phyloP scores from a whole-genome alignment of 129 eudicot species.

The Heracleum sosnowskyi region DNA sequence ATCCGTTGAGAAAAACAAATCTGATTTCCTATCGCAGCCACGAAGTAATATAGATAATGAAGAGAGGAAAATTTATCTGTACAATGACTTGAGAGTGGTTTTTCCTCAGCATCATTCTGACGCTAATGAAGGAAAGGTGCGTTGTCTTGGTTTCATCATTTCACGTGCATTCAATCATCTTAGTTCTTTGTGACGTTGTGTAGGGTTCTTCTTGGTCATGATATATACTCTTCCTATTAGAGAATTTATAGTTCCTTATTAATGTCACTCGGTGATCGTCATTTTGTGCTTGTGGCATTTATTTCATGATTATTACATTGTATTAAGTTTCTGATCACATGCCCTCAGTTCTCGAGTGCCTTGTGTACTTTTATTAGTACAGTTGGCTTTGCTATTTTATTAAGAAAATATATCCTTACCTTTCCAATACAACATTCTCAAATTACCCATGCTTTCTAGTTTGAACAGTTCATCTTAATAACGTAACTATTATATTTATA shows the following conservation, averaged over 20 bases:
- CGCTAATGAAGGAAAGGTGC: constrained; percentile 80
- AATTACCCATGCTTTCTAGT: no score
- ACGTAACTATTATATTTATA: no score
- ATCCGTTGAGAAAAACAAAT: constrained; percentile 26
- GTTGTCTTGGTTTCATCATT: neutral
- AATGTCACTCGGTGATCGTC: neutral
- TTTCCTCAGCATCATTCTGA: constrained; percentile 83
- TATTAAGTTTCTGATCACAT: neutral
- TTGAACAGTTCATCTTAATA: no score
- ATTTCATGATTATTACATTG: neutral
- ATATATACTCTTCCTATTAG: neutral
- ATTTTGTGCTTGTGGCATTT: neutral
- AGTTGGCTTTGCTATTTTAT: neutral
- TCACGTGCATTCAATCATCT: no score
- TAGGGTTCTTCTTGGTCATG: neutral
- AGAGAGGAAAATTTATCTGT: constrained; percentile 47
- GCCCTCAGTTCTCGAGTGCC: neutral
- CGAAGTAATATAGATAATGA: constrained; percentile 18
- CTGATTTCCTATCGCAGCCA: constrained; percentile 23
- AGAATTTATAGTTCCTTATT: neutral
- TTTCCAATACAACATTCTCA: no score
- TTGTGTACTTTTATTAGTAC: neutral
- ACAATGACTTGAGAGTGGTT: constrained; percentile 66
- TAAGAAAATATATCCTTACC: no score
- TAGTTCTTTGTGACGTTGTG: neutral